Base-by-base conservation (phyloP, 306 rosid genomes). In the Pterocarpus macrocarpus region DNA sequence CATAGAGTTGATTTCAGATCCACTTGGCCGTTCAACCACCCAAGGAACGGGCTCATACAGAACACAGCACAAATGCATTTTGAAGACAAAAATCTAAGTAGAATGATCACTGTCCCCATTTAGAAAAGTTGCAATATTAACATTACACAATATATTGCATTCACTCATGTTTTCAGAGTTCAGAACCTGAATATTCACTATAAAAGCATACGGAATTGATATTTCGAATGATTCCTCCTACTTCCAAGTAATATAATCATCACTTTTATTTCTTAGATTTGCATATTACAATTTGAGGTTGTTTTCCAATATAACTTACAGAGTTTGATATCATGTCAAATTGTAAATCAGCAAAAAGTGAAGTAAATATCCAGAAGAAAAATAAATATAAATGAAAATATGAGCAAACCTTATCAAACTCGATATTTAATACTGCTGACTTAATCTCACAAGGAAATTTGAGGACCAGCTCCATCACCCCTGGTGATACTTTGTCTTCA, bases 401-500 rank as follows among this genome's bases (percentile, higher is more conserved):
- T 8, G 80, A 80, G 41, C 82, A 81, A 80, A 93, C 99, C 98
- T 93, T 92, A 43, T 95, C 97, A 85, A 92, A 95, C 35, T 95
- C 99, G 72, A 93, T 80, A 50, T 81, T 89, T 56, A 90, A 62
- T 63, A 86, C 80, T 52, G 98, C 97, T 43, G 98, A 93, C 84
- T 91, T 88, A 77, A 87, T 65, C 43, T 87, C 90, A 81, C 98
- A 95, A 63, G 99, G 99, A 84, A 95, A 82, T 81, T 79, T 91
- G 70, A 95, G 86, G 75, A 90, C 65, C 84, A 91, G 73, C 87
- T 93, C 99, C 97, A 91, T 91, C 56, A 86, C 16, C 70, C 99
- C 98, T 22, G 94, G 94, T 16, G 94, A 95, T 79, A 89, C 87
- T 86, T 95, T 95, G 90, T 95, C 99, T 85, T 89, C 91, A 65